Evolutionary conservation across 768 basidiomycete genomes (phyloP), one percentile per base, ranked within the genome.

Genomic region (Pisolithus marmoratus): DNA sequence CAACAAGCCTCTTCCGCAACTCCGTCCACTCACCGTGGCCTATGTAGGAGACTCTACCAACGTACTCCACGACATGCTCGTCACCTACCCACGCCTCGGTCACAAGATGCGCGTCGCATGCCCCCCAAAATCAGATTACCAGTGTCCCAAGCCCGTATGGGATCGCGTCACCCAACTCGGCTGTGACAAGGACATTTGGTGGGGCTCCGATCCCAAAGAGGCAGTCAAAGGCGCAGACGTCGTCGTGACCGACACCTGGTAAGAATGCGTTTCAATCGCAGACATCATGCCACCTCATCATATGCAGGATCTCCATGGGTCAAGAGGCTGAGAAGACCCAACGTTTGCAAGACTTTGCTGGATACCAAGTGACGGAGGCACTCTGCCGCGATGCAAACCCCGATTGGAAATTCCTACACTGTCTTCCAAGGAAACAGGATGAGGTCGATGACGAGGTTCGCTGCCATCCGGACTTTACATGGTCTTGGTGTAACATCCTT

Each of bases 221-320:
- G 96, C 96, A 0, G 89, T 97, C 7, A 68, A 84, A 4, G 85
- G 83, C 41, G 96, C 96, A 7, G 91, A 97, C 62, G 82, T 97
- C n/a, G 89, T 97, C 44, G 81, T 96, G 11, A 99, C 96, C 2
- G 96, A 99, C 67, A 99, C 96, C 4, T 99, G 95, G 93, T 91
- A 54, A 52, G 77, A 65, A 43, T 22, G 23, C 9, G 12, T 17
- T 12, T 23, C 1, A 5, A 3, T 23, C 4, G 26, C 12, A 19
- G 11, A 7, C 29, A 14, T 20, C 8, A 5, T n/a, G 5, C n/a
- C 24, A 7, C 24, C 7, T 26, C 46, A 22, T 45, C 15, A 5
- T 23, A 8, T 46, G 14, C 61, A 94, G 92, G 94, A 93, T 98
- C 57, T 97, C 95, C 2, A 98, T 99, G 96, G 96, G 96, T 17